phyloP scores from a whole-genome alignment of 257 asterid genomes.

The Solanum microdontum region DNA sequence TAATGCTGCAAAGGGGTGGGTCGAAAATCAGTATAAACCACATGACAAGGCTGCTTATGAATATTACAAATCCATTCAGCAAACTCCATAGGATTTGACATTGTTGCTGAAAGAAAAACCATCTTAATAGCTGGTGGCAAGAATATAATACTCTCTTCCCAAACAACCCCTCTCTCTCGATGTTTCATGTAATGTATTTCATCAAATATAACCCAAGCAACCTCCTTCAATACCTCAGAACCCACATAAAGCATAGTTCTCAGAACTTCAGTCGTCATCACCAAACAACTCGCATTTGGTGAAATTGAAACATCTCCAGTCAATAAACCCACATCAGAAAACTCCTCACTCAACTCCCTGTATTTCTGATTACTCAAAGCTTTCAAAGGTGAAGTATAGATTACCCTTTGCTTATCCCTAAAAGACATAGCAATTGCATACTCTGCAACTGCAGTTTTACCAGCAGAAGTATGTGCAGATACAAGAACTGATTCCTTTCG shows the following conservation, averaged over 20 bases:
- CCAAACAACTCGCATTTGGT: conserved; percentile 94
- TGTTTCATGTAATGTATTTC: conserved; percentile 99
- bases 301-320: conserved; percentile 88
- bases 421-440: conserved; percentile 97
- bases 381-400: conserved; percentile 87
- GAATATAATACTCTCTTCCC: conserved; percentile 96
- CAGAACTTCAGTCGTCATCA: conserved; percentile 93
- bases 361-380: conserved; percentile 94
- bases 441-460: conserved; percentile 97
- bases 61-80: conserved; percentile 94
- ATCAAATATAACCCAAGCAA: conserved; percentile 97
- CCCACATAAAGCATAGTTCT: conserved; percentile 95
- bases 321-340: conserved; percentile 89
- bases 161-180: conserved; percentile 95
- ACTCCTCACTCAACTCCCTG: conserved; percentile 86
- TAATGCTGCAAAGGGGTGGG: conserved; percentile 97
- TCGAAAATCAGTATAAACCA: conserved; percentile 89
- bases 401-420: conserved; percentile 80
- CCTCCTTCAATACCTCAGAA: conserved; percentile 89
- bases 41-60: conserved; percentile 96
- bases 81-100: conserved; percentile 96
- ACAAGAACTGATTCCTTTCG: conserved; percentile 80
- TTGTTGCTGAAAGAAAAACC: conserved; percentile 93
- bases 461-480: conserved; percentile 99
- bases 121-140: conserved; percentile 95